Conservation (phyloP, 2,329 filamentous ascomycete species). For the Penicillium occitanis region DNA sequence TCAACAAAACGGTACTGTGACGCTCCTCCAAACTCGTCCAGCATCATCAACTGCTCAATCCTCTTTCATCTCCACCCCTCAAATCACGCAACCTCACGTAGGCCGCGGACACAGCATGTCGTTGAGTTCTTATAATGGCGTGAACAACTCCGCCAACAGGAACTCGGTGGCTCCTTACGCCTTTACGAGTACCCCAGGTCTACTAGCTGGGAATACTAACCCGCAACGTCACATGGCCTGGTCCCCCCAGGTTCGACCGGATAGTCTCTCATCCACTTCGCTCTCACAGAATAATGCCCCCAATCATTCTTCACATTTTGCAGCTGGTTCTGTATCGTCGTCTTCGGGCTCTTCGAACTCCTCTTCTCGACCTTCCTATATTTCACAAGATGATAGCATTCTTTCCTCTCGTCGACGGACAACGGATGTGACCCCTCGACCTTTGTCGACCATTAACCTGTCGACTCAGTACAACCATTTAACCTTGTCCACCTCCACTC, state of each 20-base stretch:
- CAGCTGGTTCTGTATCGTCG: slow-evolving; percentile 56
- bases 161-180: slow-evolving; percentile 72
- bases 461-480: slow-evolving; percentile 56
- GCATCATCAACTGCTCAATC: slow-evolving; percentile 56
- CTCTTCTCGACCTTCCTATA: slow-evolving; percentile 46
- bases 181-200: slow-evolving; percentile 68
- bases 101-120: slow-evolving; percentile 41
- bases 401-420: slow-evolving; percentile 42
- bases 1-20: slow-evolving; percentile 68
- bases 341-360: slow-evolving; percentile 52
- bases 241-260: slow-evolving; percentile 42
- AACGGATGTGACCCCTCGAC: slow-evolving; percentile 40
- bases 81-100: slow-evolving; percentile 40
- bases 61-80: slow-evolving; percentile 48
- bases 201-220: slow-evolving; percentile 52
- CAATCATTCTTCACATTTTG: slow-evolving; percentile 47
- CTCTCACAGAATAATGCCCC: slow-evolving; percentile 51
- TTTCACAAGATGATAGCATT: slow-evolving; percentile 53
- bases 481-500: slow-evolving; percentile 31
- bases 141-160: slow-evolving; percentile 44
- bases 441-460: slow-evolving; percentile 51
- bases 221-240: slow-evolving; percentile 55
- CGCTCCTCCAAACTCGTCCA: slow-evolving; percentile 71
- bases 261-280: slow-evolving; percentile 31
- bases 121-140: slow-evolving; percentile 44